Conservation (phyloP, 2,329 filamentous ascomycete species). For the Botryosphaeria agaves region DNA sequence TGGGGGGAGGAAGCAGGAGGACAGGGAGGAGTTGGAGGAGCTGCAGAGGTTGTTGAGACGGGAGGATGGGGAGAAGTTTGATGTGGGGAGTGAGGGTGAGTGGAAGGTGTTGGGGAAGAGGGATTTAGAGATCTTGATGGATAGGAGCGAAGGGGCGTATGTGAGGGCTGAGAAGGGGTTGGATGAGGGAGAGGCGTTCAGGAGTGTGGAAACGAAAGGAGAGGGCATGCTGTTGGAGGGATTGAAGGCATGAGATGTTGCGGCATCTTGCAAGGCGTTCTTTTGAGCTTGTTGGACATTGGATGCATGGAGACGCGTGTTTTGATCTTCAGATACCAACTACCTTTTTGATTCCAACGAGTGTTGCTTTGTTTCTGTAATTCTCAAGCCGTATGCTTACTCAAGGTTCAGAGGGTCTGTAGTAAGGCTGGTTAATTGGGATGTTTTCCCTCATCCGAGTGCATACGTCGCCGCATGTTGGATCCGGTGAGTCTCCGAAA, state of each 20-base stretch:
- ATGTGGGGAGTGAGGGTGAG: constrained; percentile 35
- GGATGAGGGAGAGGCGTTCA: constrained; percentile 41
- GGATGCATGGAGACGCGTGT: too few species aligned
- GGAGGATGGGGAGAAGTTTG: constrained; percentile 54
- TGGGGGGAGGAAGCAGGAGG: constrained; percentile 12
- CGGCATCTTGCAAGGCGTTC: too few species aligned
- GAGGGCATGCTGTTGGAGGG: constrained; percentile 28
- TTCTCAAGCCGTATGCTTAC: too few species aligned
- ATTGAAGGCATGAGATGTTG: constrained; percentile 16
- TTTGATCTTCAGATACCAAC: too few species aligned
- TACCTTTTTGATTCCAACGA: too few species aligned
- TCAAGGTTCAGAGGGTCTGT: too few species aligned
- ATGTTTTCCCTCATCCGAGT: too few species aligned
- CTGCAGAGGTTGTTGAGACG: constrained; percentile 25
- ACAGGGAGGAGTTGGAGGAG: constrained; percentile 28
- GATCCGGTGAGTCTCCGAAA: too few species aligned
- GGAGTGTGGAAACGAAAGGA: constrained; percentile 54
- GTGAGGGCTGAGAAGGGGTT: constrained; percentile 60
- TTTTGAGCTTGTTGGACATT: too few species aligned
- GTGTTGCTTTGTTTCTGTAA: too few species aligned
- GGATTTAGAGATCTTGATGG: constrained; percentile 64
- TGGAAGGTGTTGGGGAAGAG: constrained; percentile 53
- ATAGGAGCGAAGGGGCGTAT: constrained; percentile 52
- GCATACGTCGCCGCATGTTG: too few species aligned
- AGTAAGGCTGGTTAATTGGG: too few species aligned